Percentiles rank a stretch among this genome's conserved stretches.
Evolutionary conservation across 345 rosid genomes (phyloP).

Genomic region (Rhodomyrtus tomentosa): DNA sequence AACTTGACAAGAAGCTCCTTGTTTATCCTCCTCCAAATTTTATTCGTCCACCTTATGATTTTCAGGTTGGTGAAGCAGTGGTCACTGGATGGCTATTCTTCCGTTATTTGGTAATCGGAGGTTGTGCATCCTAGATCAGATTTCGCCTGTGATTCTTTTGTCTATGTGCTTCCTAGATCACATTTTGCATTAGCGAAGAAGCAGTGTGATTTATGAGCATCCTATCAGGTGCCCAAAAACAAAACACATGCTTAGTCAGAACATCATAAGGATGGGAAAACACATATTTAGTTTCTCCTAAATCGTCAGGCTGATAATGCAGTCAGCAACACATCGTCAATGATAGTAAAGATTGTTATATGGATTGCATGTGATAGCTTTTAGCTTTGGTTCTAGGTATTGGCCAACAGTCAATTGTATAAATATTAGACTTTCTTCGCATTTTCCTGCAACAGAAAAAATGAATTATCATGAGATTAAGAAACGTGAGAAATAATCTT

Average conservation of each 20-base stretch:
- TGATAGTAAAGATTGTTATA: neutral
- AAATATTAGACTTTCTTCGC: neutral
- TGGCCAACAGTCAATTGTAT: neutral
- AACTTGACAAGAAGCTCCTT: neutral
- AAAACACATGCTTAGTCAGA: neutral
- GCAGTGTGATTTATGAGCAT: neutral
- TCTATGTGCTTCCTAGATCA: neutral
- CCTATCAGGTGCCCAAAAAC: neutral
- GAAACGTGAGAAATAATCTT: neutral
- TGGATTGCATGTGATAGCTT: neutral
- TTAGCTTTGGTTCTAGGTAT: neutral
- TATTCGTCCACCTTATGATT: neutral
- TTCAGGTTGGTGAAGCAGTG: constrained; percentile 96
- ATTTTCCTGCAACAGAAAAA: neutral
- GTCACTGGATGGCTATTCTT: constrained; percentile 97
- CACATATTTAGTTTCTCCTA: neutral
- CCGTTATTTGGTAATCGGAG: constrained; percentile 98
- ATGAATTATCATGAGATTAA: neutral
- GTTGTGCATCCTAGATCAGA: constrained; percentile 19
- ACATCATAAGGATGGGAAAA: neutral
- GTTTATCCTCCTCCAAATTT: neutral
- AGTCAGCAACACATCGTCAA: neutral
- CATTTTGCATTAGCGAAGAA: neutral
- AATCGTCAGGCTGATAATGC: neutral
- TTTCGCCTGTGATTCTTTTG: neutral